These are phyloP conservation scores for Leptomonas pyrrhocoris DNA, from an alignment of 208 protist species.

Conservation along the genomic window DNA sequence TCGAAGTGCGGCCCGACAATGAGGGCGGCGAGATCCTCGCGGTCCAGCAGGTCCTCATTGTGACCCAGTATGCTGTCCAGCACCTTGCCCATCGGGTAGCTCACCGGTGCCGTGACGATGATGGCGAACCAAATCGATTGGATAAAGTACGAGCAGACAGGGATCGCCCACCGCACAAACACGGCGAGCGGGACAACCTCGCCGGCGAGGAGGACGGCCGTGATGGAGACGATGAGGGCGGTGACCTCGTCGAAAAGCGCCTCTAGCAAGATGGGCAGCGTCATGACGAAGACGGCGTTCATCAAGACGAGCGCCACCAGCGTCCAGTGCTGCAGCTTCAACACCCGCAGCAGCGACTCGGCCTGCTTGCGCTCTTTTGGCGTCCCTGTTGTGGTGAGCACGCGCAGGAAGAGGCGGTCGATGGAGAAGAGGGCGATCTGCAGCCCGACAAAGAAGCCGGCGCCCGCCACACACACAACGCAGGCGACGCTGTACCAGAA, in stretches of 20 bases:
- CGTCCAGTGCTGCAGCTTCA: slow-evolving; percentile 71
- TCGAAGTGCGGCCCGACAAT: slow-evolving; percentile 46
- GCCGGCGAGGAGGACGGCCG: slow-evolving; percentile 85
- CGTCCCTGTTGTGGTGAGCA: slow-evolving; percentile 57
- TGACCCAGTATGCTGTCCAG: slow-evolving; percentile 81
- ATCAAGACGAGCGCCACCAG: slow-evolving; percentile 84
- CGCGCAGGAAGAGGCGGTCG: slow-evolving; percentile 62
- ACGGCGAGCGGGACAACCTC: slow-evolving; percentile 93
- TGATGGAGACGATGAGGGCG: slow-evolving; percentile 84
- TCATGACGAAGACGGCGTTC: slow-evolving; percentile 80
- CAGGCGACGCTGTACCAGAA: slow-evolving; percentile 36
- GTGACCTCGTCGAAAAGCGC: slow-evolving; percentile 60
- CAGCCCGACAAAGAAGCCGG: slow-evolving; percentile 62
- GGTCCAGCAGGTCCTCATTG: slow-evolving; percentile 60
- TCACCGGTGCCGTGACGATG: slow-evolving; percentile 62
- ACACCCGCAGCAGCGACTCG: slow-evolving; percentile 40
- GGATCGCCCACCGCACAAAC: slow-evolving; percentile 84
- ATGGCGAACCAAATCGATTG: slow-evolving; percentile 76
- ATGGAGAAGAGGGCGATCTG: slow-evolving; percentile 79
- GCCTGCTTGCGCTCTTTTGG: slow-evolving; percentile 43
- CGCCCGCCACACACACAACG: slow-evolving; percentile 41
- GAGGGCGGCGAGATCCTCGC: slow-evolving; percentile 75
- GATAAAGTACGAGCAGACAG: slow-evolving; percentile 61
- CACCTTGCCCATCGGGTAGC: slow-evolving; percentile 79
- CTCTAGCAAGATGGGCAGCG: slow-evolving; percentile 84